Evolutionary conservation across 139 green algal species (phyloP).

Genomic region (Picochlorum sp.): DNA sequence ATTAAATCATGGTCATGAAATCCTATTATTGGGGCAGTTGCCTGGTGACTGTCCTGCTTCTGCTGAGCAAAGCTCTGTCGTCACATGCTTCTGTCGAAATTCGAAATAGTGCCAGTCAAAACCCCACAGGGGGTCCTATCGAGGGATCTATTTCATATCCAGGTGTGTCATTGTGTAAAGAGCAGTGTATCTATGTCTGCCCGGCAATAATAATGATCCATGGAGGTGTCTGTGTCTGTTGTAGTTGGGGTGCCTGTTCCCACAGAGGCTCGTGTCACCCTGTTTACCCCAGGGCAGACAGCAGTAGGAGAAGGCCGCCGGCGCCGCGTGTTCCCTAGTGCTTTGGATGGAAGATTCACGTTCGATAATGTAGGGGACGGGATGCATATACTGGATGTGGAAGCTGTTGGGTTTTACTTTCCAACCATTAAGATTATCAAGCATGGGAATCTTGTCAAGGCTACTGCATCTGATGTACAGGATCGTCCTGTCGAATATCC

Average conservation of each 20-base stretch:
- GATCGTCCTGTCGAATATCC: not conserved
- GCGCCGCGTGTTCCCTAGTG: conserved; percentile 8
- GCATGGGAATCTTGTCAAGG: not conserved
- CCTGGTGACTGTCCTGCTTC: no score
- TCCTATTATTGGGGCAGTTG: no score
- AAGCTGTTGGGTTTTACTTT: conserved; percentile 18
- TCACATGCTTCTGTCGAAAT: no score
- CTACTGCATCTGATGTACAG: not conserved
- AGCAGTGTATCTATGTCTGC: not conserved
- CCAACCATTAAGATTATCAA: conserved; percentile 9
- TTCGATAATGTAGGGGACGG: conserved; percentile 31
- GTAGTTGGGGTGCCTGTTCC: conserved; percentile 1
- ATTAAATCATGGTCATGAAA: no score
- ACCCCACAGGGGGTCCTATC: no score
- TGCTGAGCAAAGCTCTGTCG: no score
- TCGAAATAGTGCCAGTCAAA: no score
- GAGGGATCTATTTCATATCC: not conserved
- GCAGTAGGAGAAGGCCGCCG: conserved; percentile 5
- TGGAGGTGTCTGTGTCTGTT: no score
- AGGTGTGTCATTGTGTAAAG: no score
- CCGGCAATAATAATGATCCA: no score
- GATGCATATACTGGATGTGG: conserved; percentile 26
- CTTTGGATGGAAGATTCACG: conserved; percentile 28
- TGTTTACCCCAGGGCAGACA: conserved; percentile 9
- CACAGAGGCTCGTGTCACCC: conserved; percentile 8